A percentile compares a stretch with the other conserved stretches of the same genome.
Conservation (phyloP, 805 yeast genomes). For the Spathaspora gorwiae region DNA sequence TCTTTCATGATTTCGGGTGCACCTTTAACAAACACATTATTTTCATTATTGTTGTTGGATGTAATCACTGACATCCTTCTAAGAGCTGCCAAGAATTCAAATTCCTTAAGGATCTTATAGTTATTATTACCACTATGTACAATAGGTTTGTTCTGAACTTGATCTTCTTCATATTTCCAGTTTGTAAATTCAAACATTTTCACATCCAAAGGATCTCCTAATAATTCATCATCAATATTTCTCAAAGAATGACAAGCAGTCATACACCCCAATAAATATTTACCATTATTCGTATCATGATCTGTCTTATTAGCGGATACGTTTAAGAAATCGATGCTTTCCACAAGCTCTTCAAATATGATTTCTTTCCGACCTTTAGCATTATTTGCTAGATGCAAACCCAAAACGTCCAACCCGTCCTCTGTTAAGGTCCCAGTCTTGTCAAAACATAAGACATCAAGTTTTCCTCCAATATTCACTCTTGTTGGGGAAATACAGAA, state of each 20-base stretch:
- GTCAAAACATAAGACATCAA: constrained; percentile 89
- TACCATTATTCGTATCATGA: constrained; percentile 28
- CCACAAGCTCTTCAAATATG: constrained; percentile 26
- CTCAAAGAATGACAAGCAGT: constrained; percentile 86
- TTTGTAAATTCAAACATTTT: constrained; percentile 90
- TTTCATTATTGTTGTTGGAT: constrained; percentile 8
- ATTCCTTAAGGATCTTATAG: constrained; percentile 44
- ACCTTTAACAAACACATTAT: constrained; percentile 68
- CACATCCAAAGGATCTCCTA: constrained; percentile 92
- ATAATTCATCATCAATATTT: constrained; percentile 66
- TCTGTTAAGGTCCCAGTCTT: constrained; percentile 97
- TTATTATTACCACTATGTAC: constrained; percentile 11
- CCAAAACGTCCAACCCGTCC: constrained; percentile 87
- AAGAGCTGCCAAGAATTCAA: constrained; percentile 79
- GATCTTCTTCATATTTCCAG: constrained; percentile 71
- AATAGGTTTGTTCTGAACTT: constrained; percentile 11
- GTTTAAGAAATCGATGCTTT: constrained; percentile 9
- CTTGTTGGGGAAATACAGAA: constrained; percentile 93
- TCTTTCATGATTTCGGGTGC: constrained; percentile 92
- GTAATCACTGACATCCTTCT: constrained; percentile 89
- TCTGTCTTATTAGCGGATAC: constrained; percentile 2
- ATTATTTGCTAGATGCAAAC: constrained; percentile 42
- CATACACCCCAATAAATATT: constrained; percentile 41
- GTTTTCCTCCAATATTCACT: constrained; percentile 92
- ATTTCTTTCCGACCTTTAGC: constrained; percentile 38